Percentiles rank a stretch among this genome's conserved stretches.
These are phyloP conservation scores for Pouteria campechiana DNA, from an alignment of 179 eudicot species.

Conservation along the genomic window DNA sequence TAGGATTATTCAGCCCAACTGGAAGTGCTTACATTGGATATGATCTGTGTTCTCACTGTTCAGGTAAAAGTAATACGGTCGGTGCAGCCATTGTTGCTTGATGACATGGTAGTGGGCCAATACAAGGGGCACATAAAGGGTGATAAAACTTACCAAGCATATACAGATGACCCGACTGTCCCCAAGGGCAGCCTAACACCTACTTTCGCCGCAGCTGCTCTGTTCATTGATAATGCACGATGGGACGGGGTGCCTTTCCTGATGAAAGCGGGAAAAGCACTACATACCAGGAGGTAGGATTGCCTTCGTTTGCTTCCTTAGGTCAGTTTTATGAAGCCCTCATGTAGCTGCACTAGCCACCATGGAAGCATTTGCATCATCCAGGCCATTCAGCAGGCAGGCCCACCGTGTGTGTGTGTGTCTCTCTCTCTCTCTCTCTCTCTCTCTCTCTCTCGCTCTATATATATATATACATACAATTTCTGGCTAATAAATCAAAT, in stretches of 20 bases:
- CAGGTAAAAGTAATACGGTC: conserved; percentile 90
- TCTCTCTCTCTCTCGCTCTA: no score
- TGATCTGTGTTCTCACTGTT: not conserved
- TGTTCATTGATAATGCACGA: conserved; percentile 74
- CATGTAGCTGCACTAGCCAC: no score
- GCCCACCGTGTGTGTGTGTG: no score
- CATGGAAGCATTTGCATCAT: no score
- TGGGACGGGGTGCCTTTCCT: conserved; percentile 98
- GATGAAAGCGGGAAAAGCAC: conserved; percentile 90
- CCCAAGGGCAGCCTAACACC: conserved; percentile 65
- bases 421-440: no score
- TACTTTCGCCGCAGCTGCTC: conserved; percentile 77
- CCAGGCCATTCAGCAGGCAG: no score
- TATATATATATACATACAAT: no score
- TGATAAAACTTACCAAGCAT: conserved; percentile 46
- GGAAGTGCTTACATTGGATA: no score
- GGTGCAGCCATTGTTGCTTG: conserved; percentile 50
- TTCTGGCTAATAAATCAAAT: no score
- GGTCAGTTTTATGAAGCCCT: not conserved
- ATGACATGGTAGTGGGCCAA: conserved; percentile 63
- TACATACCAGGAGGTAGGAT: conserved; percentile 44
- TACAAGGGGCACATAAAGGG: conserved; percentile 70
- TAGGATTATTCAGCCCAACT: no score
- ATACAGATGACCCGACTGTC: conserved; percentile 73
- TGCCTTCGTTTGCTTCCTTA: not conserved